Evolutionary conservation across 441 rosid species (phyloP), one percentile per base, ranked within the genome.

Genomic region (Aleurites moluccanus): DNA sequence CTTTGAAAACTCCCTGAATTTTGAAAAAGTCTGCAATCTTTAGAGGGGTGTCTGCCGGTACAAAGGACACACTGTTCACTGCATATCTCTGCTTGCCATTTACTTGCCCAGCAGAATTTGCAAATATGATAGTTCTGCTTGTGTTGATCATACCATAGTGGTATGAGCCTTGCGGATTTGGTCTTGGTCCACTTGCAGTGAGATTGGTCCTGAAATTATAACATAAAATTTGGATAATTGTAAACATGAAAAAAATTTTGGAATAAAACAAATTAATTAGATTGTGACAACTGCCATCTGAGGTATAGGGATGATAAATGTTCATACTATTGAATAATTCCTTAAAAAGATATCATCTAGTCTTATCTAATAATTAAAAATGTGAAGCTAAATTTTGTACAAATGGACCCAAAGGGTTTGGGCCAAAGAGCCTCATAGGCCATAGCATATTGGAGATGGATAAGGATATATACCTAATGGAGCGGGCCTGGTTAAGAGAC

Each of bases 161-260:
- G 89, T 95, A 95, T 45, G 99, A 91, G 1, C 99, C 98, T 76
- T 95, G 99, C 2, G 99, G 99, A 80, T 93, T 95, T 40, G 99
- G 99, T 78, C 99, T 87, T 49, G 99, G 98, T 74, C 98, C 99
- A 82, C 98, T 93, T 23, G 98, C 98, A 3, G 98, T 90, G 52
- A 94, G 93, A 78, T 94, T 92, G 66, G 97, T 87, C 88, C 99
- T 92, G 88, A 65, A 83, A 81, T 23, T 20, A 42, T 6, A 47
- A 70, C 62, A n/a, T n/a, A 27, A 11, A 57, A 67, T 15, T 35
- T 20, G 25, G 53, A 66, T 18, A 8, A 74, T 61, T 20, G 14
- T 6, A 27, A 11, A 49, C 10, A 38, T 6, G 18, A 38, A 21
- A 10, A 1, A 1, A 4, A 10, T 15, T 13, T 3, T 25, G 14